These are phyloP conservation scores for Tephrocybe sp. DNA, from an alignment of 768 basidiomycete species.

Conservation along the genomic window DNA sequence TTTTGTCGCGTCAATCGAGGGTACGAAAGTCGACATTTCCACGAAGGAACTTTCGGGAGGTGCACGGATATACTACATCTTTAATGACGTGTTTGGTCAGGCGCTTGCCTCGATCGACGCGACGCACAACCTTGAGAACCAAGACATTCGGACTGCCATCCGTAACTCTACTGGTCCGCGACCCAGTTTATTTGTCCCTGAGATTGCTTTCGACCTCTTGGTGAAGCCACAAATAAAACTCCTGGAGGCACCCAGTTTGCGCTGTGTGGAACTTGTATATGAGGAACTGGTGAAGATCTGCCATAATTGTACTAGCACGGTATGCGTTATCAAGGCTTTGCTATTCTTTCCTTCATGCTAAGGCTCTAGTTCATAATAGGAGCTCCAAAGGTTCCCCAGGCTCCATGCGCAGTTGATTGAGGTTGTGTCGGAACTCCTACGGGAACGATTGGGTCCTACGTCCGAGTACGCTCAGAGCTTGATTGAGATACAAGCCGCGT, in stretches of 20 bases:
- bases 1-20: slow-evolving; percentile 96
- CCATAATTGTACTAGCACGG: slow-evolving; percentile 93
- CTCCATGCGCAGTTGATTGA: slow-evolving; percentile 94
- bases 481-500: slow-evolving; percentile 96
- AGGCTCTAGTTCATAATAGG: slow-evolving; percentile 46
- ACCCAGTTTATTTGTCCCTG: slow-evolving; percentile 95
- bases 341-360: background rate
- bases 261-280: slow-evolving; percentile 97
- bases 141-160: slow-evolving; percentile 97
- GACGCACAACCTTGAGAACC: slow-evolving; percentile 85
- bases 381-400: slow-evolving; percentile 92
- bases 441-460: slow-evolving; percentile 94
- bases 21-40: slow-evolving; percentile 92
- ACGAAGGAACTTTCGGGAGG: slow-evolving; percentile 99
- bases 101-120: slow-evolving; percentile 91
- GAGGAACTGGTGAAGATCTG: slow-evolving; percentile 99
- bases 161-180: slow-evolving; percentile 97
- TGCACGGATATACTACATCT: slow-evolving; percentile 98
- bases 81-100: slow-evolving; percentile 96
- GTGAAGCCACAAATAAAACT: slow-evolving; percentile 99
- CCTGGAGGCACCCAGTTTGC: slow-evolving; percentile 88
- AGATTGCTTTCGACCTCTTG: slow-evolving; percentile 93
- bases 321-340: slow-evolving; percentile 34
- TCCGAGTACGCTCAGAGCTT: slow-evolving; percentile 95
- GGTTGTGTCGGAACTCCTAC: slow-evolving; percentile 92